phyloP scores from a whole-genome alignment of 2,329 filamentous ascomycete species.

The Phyllosticta citriasiana region DNA sequence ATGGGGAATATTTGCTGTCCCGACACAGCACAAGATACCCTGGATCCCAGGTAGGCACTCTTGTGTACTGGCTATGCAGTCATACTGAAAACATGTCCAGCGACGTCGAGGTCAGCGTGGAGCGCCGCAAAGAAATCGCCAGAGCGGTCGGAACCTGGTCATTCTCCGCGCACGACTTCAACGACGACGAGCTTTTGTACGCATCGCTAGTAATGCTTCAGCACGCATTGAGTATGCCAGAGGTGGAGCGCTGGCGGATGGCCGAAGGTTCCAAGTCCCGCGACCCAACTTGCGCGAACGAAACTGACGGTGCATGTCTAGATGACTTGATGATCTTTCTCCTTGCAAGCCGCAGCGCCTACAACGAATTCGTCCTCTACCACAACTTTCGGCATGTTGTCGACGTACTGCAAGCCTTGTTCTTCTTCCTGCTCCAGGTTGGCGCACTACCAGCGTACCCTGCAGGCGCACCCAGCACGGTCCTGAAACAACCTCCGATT shows the following conservation, averaged over 20 bases:
- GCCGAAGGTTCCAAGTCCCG: constrained; percentile 48
- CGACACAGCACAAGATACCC: constrained; percentile 52
- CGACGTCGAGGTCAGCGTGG: constrained; percentile 56
- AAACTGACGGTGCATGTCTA: constrained; percentile 25
- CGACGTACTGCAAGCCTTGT: constrained; percentile 88
- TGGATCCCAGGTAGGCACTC: constrained; percentile 48
- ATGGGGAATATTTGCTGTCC: constrained; percentile 81
- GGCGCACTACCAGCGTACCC: constrained; percentile 64
- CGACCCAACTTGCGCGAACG: not conserved
- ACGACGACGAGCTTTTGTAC: constrained; percentile 81
- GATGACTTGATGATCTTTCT: constrained; percentile 78
- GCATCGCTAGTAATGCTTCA: constrained; percentile 81
- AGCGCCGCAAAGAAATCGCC: constrained; percentile 57
- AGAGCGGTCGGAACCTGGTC: constrained; percentile 67
- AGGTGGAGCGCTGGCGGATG: constrained; percentile 71
- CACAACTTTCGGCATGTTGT: constrained; percentile 98
- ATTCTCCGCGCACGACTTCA: constrained; percentile 83
- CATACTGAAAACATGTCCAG: constrained; percentile 25
- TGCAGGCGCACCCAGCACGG: not conserved
- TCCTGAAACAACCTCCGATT: constrained; percentile 45
- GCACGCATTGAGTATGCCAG: constrained; percentile 73
- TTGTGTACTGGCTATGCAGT: not conserved
- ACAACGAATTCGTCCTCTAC: constrained; percentile 92
- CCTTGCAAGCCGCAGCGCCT: constrained; percentile 81
- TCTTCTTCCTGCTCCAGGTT: constrained; percentile 76